Conservation (phyloP, 768 basidiomycete species). For the Hericium erinaceus region DNA sequence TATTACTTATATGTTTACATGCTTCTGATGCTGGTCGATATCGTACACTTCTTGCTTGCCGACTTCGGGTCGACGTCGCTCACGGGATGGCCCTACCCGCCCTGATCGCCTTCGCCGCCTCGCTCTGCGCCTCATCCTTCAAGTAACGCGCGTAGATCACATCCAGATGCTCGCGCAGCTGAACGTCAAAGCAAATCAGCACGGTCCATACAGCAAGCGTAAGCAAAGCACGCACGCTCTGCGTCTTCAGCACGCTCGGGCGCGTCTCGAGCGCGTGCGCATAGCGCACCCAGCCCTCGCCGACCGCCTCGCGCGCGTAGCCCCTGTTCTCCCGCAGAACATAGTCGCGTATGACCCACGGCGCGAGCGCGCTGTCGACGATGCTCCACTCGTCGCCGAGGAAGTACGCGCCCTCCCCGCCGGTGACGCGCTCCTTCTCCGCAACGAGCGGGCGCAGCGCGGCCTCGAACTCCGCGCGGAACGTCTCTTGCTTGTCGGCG, state of each 20-base stretch:
- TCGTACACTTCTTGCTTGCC: too few relatives aligned
- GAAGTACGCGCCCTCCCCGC: constrained; percentile 36
- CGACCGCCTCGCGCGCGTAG: constrained; percentile 34
- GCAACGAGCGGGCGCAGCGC: constrained; percentile 26
- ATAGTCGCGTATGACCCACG: constrained; percentile 44
- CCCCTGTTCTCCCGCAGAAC: constrained; percentile 40
- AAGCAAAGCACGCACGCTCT: constrained; percentile 15
- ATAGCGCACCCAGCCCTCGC: constrained; percentile 37
- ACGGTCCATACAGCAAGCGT: background rate
- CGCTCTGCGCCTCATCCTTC: constrained; percentile 34
- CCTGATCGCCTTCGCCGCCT: constrained; percentile 19
- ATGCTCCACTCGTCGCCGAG: constrained; percentile 43
- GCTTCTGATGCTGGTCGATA: too few relatives aligned
- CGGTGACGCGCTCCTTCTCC: constrained; percentile 24
- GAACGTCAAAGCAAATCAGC: background rate
- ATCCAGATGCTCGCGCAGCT: constrained; percentile 34
- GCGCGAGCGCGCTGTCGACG: constrained; percentile 46
- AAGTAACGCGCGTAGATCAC: constrained; percentile 48
- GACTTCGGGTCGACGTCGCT: background rate
- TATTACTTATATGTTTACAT: too few relatives aligned
- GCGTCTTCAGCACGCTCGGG: constrained; percentile 38
- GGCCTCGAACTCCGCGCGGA: constrained; percentile 28
- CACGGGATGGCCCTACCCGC: background rate
- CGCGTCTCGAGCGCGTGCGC: constrained; percentile 31
- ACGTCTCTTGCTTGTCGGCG: constrained; percentile 25